Conservation (phyloP, 2,329 filamentous ascomycete species). For the Pseudocercospora musae region DNA sequence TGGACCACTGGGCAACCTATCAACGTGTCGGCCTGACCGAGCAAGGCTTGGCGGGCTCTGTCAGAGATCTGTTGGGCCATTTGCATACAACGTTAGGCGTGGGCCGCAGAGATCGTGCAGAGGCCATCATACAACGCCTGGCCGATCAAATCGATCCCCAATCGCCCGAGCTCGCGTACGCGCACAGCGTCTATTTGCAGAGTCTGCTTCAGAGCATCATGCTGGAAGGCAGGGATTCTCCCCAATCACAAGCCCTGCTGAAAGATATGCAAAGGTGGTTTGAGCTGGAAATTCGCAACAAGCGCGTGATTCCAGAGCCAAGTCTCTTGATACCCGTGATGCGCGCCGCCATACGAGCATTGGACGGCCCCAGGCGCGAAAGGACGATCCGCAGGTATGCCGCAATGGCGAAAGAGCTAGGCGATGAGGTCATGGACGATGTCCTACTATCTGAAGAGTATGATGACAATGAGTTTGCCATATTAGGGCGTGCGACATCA, state of each 20-base stretch:
- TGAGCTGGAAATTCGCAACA: conserved; percentile 66
- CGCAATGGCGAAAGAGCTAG: conserved; percentile 48
- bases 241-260: conserved; percentile 40
- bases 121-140: conserved; percentile 68
- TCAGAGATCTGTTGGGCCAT: conserved; percentile 71
- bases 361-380: conserved; percentile 46
- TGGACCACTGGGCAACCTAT: conserved; percentile 30
- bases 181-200: conserved; percentile 75
- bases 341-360: conserved; percentile 52
- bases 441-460: conserved; percentile 42
- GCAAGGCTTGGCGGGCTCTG: conserved; percentile 50
- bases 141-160: conserved; percentile 49
- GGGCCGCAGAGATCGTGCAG: conserved; percentile 73
- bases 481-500: conserved; percentile 30
- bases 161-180: conserved; percentile 58
- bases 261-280: conserved; percentile 78
- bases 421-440: conserved; percentile 43
- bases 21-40: conserved; percentile 33
- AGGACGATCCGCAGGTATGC: conserved; percentile 54
- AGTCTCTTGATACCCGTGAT: conserved; percentile 59
- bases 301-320: conserved; percentile 49
- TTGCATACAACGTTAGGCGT: conserved; percentile 82
- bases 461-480: conserved; percentile 36
- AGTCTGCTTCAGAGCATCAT: conserved; percentile 58
- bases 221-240: conserved; percentile 19